Percentiles rank a stretch among this genome's conserved stretches.
Conservation (phyloP, 768 basidiomycete genomes). For the Mycena metata region DNA sequence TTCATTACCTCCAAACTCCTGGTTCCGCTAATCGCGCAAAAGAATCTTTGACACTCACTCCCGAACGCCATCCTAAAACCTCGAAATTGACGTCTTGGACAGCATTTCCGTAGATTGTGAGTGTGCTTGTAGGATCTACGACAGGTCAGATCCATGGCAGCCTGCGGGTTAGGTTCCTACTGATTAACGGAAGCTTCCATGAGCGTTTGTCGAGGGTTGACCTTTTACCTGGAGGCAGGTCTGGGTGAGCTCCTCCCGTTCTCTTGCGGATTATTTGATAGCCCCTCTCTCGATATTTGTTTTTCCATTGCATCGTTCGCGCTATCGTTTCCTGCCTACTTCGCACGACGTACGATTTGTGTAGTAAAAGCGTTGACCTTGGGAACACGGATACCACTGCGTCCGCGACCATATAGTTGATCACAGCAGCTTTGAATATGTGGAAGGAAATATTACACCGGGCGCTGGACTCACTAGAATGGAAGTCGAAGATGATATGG, state of each 20-base stretch:
- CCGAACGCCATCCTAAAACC: neutral
- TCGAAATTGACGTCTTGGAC: neutral
- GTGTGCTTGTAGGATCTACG: neutral
- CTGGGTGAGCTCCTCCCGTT: neutral
- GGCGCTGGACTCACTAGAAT: neutral
- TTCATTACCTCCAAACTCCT: neutral
- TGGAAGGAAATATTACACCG: too few species aligned
- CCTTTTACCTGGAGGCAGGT: neutral
- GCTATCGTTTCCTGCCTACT: neutral
- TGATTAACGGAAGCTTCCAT: neutral
- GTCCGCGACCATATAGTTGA: neutral
- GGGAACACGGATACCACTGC: neutral
- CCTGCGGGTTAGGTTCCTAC: too few species aligned
- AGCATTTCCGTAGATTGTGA: neutral
- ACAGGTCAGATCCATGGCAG: neutral
- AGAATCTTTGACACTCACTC: neutral
- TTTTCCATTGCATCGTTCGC: neutral
- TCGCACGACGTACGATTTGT: neutral
- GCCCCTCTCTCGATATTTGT: neutral
- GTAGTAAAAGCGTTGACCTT: neutral
- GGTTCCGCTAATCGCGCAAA: neutral
- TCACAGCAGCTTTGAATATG: neutral
- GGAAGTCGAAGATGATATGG: neutral
- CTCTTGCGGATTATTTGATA: neutral
- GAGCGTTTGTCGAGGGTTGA: neutral